Base-by-base conservation (phyloP, 1,284 basidiomycete species). In the Rhodofomes roseus region DNA sequence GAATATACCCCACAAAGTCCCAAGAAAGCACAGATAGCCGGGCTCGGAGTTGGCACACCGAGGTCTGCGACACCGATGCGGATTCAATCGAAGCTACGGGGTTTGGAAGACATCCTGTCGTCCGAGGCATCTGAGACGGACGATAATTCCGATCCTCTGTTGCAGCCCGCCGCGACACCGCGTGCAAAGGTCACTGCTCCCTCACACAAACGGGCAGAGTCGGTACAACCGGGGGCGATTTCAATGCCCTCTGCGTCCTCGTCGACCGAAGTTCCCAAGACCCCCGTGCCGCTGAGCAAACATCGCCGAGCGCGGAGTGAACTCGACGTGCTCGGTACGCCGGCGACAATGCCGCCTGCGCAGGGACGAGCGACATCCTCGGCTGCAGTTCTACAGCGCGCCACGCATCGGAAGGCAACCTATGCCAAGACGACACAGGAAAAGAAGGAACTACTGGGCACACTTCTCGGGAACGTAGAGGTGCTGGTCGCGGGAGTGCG, bases 381-480 rank as follows among this genome's bases (percentile, higher is more conserved):
- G 44, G 54, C 46, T 12, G 55, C 54, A 51, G 56, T 31, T 8
- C 39, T 62, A 20, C 59, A 61, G 54, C 53, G 44, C 52, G 31
- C 23, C 59, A n/a, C 59, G 54, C 5, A 61, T 51, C 39, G 36
- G 41, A 62, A 44, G 55, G 58, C 57, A 59, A 65, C 53, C 40
- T 62, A 71, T 53, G 74, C 77, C 59, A 80, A 83, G 65, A 89
- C 86, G 25, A 93, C 87, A 36, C 87, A 91, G 60, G 90, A 95
- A 77, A 95, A 95, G 78, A 94, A 91, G 74, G 84, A 86, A 70
- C 73, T 92, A 44, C 70, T 95, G 56, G 87, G 88, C 0, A 85
- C 83, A 55, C 88, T 93, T 84, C 72, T 95, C 53, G 93, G 92
- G 1, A 95, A 95, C 69, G 92, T 95, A 7, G 92, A 95, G 70